Evolutionary conservation across 2,329 filamentous ascomycete genomes (phyloP), one percentile per base, ranked within the genome.

Genomic region (Beauveria medogensis): DNA sequence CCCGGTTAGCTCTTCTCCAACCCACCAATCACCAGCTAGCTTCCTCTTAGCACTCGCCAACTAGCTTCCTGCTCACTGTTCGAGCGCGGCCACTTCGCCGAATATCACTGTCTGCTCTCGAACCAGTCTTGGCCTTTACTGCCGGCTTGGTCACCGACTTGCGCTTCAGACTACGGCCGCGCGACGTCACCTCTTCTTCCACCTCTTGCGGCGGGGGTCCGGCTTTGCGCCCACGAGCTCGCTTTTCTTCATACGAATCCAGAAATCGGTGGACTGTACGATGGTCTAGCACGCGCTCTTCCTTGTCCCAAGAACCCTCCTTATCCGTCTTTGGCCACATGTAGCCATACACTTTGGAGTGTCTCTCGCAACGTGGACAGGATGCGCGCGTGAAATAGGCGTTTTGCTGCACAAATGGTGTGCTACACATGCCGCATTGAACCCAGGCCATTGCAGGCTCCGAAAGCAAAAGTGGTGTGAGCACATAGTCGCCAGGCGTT

Each of bases 291-390:
- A 96, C 78, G 10, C 85, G 76, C 70, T 87, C 82, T 66, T 88
- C 85, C 61, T 83, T 86, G 70, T 97, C 94, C 22, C 82, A 73
- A 18, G 85, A 84, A 0, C 90, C 90, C 28, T 88, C 85, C 64
- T 82, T 88, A 63, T 96, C 89, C 0, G 94, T 97, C 78, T 99
- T 97, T 6, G 94, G 94, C 94, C 94, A 99, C 61, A 89, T 81
- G 70, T 90, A 97, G 0, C 95, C 95, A 71, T 97, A 99, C 0
- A 99, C 77, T 76, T 96, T 97, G 18, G 90, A 95, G 70, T 99
- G 94, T 0, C 94, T 85, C 75, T 99, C 94, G 73, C 94, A 99
- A 7, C 94, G 85, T 4, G 91, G 92, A 71, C 94, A 99, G 18
- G 91, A 88, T 54, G 89, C 86, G 57, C 88, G 85, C 1, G 92